phyloP scores from a whole-genome alignment of 148 eudicot species.

The Persicaria tinctoria region DNA sequence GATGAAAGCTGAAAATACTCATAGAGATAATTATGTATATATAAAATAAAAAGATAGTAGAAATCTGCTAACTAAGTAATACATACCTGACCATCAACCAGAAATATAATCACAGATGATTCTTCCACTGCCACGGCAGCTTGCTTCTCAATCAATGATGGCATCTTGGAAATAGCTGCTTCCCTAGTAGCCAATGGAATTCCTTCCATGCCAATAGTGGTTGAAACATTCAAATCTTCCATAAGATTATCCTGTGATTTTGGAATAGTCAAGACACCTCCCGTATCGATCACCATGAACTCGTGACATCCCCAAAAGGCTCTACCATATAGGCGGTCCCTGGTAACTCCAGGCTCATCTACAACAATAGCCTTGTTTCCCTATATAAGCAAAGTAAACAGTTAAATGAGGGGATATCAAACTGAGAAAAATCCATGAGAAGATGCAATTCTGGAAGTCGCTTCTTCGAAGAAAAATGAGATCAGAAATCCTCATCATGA shows the following conservation, averaged over 20 bases:
- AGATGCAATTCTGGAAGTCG: neutral
- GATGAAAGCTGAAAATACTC: neutral
- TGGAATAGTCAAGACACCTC: conserved; percentile 79
- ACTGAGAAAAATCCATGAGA: neutral
- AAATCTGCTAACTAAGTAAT: neutral
- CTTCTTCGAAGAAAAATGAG: neutral
- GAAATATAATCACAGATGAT: conserved; percentile 80
- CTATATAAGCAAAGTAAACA: conserved; percentile 26
- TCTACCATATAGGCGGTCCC: conserved; percentile 96
- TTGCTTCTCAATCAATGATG: conserved; percentile 90
- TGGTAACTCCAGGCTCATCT: conserved; percentile 96
- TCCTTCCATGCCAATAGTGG: conserved; percentile 98
- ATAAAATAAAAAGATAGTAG: neutral
- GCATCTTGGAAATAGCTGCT: conserved; percentile 98
- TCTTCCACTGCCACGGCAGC: conserved; percentile 89
- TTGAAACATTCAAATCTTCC: conserved; percentile 78
- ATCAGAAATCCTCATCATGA: neutral
- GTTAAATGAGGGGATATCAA: neutral
- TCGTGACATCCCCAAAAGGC: conserved; percentile 82
- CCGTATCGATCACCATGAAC: conserved; percentile 90
- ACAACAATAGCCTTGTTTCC: conserved; percentile 96
- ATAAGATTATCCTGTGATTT: conserved; percentile 65
- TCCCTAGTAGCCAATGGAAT: conserved; percentile 79
- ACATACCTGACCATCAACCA: conserved; percentile 97
- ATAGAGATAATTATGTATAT: neutral